Percentiles rank a stretch among this genome's conserved stretches.
phyloP scores from a whole-genome alignment of 2,329 filamentous ascomycete species.

The Coniosporium tulheliwenetii region DNA sequence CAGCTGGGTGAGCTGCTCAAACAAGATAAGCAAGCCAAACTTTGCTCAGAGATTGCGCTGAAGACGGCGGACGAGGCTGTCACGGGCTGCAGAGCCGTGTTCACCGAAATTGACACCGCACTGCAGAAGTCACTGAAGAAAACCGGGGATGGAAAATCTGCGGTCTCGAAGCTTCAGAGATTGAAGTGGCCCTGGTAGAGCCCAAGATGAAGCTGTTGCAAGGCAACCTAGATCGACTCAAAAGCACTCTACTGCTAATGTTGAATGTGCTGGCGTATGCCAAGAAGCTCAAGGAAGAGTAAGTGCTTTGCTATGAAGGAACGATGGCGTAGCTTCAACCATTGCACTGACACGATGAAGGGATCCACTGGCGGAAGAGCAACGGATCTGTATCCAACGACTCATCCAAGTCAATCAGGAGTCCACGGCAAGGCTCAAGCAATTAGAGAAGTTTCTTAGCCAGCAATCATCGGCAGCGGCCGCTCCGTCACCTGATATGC shows the following conservation, averaged over 20 bases:
- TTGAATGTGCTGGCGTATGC: constrained; percentile 17
- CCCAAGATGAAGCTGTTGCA: constrained; percentile 11
- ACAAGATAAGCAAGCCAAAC: constrained; percentile 9
- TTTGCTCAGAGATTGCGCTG: constrained; percentile 9
- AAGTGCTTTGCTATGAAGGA: not conserved
- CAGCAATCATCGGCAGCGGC: no score
- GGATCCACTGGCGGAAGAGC: not conserved
- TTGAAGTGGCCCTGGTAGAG: constrained; percentile 10
- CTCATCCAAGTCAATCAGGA: not conserved
- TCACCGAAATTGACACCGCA: constrained; percentile 9
- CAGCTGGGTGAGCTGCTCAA: constrained; percentile 12
- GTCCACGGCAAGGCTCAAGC: not conserved
- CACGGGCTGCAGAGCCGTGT: constrained; percentile 11
- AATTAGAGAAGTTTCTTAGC: not conserved
- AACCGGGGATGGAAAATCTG: constrained; percentile 1
- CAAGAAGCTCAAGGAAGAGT: not conserved
- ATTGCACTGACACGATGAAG: not conserved
- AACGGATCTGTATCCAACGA: not conserved
- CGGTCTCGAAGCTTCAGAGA: constrained; percentile 2
- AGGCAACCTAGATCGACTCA: constrained; percentile 16
- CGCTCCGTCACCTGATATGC: no score
- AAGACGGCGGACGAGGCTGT: constrained; percentile 6
- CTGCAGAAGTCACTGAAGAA: constrained; percentile 3
- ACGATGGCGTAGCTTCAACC: not conserved
- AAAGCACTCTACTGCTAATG: constrained; percentile 15